phyloP scores from a whole-genome alignment of 2,329 filamentous ascomycete species.

The Apiospora saccharicola region DNA sequence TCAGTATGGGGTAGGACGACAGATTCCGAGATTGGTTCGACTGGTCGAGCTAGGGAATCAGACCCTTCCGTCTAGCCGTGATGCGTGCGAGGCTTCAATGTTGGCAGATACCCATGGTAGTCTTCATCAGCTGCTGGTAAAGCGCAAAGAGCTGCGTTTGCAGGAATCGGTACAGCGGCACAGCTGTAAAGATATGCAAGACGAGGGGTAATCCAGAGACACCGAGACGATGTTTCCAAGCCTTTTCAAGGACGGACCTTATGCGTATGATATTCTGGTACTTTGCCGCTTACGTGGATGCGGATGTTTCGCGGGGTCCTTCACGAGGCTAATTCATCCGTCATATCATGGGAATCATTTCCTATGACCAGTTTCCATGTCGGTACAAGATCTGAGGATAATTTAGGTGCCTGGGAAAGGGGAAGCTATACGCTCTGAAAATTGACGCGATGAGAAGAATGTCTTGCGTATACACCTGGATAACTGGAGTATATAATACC shows the following conservation, averaged over 20 bases:
- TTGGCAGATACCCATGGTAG: conserved; percentile 15
- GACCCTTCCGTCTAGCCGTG: conserved; percentile 22
- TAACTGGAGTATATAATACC: neutral
- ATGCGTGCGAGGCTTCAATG: conserved; percentile 25
- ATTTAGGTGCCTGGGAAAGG: neutral
- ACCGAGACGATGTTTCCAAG: conserved; percentile 19
- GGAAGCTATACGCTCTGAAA: neutral
- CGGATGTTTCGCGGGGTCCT: neutral
- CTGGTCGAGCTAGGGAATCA: conserved; percentile 17
- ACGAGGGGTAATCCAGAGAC: conserved; percentile 11
- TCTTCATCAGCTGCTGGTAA: conserved; percentile 24
- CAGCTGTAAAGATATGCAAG: neutral
- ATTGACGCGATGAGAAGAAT: neutral
- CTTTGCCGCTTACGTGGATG: conserved; percentile 24
- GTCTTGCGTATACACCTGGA: neutral
- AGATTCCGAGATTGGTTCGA: conserved; percentile 25
- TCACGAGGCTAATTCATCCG: neutral
- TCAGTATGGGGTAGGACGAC: conserved; percentile 26
- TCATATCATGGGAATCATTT: neutral
- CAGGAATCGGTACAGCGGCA: conserved; percentile 5
- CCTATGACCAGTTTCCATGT: neutral
- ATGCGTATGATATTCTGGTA: conserved; percentile 28
- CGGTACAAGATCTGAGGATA: neutral
- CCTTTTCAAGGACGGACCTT: conserved; percentile 25
- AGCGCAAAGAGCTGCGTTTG: conserved; percentile 11